These are phyloP conservation scores for Triticum dicoccoides DNA, from an alignment of 176 grass and related monocot genomes.

Conservation along the genomic window DNA sequence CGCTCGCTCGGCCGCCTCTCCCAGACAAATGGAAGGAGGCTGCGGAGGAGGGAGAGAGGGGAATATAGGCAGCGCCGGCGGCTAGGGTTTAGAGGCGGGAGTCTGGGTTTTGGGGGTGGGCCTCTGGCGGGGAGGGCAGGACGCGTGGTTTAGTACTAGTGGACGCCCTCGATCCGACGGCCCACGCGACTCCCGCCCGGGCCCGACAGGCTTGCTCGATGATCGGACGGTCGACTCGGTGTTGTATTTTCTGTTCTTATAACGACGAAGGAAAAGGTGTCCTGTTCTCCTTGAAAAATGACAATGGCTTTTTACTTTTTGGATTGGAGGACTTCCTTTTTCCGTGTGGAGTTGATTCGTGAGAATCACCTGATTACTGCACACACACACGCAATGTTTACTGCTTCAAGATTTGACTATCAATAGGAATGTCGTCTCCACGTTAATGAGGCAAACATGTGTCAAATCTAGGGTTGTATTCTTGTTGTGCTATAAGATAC, in stretches of 20 bases:
- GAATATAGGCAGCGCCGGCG: neutral
- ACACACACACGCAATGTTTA: too few species aligned
- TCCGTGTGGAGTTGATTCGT: too few species aligned
- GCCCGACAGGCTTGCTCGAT: neutral
- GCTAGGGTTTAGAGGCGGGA: constrained; percentile 38
- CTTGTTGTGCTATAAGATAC: too few species aligned
- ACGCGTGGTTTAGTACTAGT: constrained; percentile 6
- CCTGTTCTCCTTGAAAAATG: neutral
- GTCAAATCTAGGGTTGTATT: too few species aligned
- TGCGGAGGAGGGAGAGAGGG: neutral
- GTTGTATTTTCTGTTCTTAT: neutral
- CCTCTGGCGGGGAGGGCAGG: neutral
- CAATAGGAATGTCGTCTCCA: too few species aligned
- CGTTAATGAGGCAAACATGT: too few species aligned
- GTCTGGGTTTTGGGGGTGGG: constrained; percentile 4
- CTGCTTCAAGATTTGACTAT: too few species aligned
- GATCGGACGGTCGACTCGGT: neutral
- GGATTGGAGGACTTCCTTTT: too few species aligned
- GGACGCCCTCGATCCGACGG: neutral
- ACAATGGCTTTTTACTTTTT: too few species aligned
- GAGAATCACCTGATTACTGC: too few species aligned
- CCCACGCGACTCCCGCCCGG: neutral
- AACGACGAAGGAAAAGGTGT: neutral
- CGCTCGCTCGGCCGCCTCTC: neutral
- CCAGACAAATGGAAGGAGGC: constrained; percentile 13